Conservation (phyloP, 2,329 filamentous ascomycete species). For the Nothophoma quercina region DNA sequence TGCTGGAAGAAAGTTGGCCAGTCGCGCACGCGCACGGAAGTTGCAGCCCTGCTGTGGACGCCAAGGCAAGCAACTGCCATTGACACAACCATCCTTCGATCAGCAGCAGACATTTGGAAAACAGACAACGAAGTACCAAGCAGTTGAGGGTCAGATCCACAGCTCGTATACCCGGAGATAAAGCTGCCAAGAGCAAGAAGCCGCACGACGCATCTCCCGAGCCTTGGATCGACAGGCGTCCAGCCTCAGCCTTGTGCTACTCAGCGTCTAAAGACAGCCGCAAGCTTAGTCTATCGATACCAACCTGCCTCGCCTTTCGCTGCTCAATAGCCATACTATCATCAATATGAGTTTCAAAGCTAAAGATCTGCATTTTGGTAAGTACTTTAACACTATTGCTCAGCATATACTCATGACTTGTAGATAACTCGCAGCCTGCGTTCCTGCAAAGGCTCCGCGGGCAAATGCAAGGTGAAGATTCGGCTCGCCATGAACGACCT, state of each 20-base stretch:
- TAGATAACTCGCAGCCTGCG: slow-evolving; percentile 61
- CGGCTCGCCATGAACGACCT: slow-evolving; percentile 54
- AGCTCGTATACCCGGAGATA: slow-evolving; percentile 16
- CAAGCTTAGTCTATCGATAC: neutral
- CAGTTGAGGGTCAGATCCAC: neutral
- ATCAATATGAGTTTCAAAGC: slow-evolving; percentile 68
- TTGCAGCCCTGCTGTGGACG: slow-evolving; percentile 8
- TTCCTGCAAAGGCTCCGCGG: slow-evolving; percentile 58
- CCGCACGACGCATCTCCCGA: slow-evolving; percentile 12
- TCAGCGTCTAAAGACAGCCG: slow-evolving; percentile 3
- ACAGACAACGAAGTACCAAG: neutral
- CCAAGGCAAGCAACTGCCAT: slow-evolving; percentile 7
- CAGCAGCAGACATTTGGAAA: neutral
- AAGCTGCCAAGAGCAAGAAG: slow-evolving; percentile 20
- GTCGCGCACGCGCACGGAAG: slow-evolving; percentile 19
- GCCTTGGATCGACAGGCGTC: slow-evolving; percentile 19
- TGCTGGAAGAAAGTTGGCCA: slow-evolving; percentile 23
- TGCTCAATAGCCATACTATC: neutral
- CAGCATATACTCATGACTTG: slow-evolving; percentile 23
- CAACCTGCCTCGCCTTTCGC: neutral
- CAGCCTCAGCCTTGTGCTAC: slow-evolving; percentile 15
- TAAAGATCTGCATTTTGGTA: slow-evolving; percentile 74
- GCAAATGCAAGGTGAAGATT: slow-evolving; percentile 61
- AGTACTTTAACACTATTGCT: neutral
- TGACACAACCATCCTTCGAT: neutral